Percentiles rank a stretch among this genome's conserved stretches.
Evolutionary conservation across 2,329 filamentous ascomycete genomes (phyloP).

Genomic region (Aspergillus flavus): DNA sequence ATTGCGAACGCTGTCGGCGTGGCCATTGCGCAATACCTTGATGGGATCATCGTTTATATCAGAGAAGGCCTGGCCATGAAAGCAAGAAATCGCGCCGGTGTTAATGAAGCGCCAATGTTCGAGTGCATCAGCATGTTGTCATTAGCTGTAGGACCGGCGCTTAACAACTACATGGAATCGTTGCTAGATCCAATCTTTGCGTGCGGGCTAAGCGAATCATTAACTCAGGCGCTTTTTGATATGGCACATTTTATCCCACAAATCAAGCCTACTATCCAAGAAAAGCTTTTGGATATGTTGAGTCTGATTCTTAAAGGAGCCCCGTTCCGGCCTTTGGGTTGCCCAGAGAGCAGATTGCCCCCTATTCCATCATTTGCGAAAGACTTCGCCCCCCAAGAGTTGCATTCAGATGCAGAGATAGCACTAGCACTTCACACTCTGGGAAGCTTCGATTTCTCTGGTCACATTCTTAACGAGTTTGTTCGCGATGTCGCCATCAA

Average conservation of each 20-base stretch:
- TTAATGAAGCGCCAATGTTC: conserved; percentile 77
- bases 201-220: conserved; percentile 88
- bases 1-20: conserved; percentile 96
- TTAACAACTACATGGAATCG: conserved; percentile 98
- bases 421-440: conserved; percentile 91
- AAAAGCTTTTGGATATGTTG: conserved; percentile 89
- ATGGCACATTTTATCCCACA: conserved; percentile 99
- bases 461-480: conserved; percentile 94
- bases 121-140: conserved; percentile 97
- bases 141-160: conserved; percentile 89
- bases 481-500: conserved; percentile 97
- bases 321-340: conserved; percentile 88
- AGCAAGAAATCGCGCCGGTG: conserved; percentile 63
- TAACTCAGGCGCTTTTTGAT: conserved; percentile 93
- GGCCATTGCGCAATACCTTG: conserved; percentile 90
- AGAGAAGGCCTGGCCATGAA: conserved; percentile 85
- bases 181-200: conserved; percentile 95
- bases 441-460: conserved; percentile 94
- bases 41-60: conserved; percentile 91
- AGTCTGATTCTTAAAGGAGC: conserved; percentile 91
- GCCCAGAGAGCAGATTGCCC: conserved; percentile 81
- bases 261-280: conserved; percentile 89
- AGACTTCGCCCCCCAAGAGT: conserved; percentile 81
- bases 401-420: conserved; percentile 82
- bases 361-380: conserved; percentile 82